Evolutionary conservation across 1,284 basidiomycete species (phyloP), one percentile per base, ranked within the genome.

Genomic region (Papiliotrema fonsecae): DNA sequence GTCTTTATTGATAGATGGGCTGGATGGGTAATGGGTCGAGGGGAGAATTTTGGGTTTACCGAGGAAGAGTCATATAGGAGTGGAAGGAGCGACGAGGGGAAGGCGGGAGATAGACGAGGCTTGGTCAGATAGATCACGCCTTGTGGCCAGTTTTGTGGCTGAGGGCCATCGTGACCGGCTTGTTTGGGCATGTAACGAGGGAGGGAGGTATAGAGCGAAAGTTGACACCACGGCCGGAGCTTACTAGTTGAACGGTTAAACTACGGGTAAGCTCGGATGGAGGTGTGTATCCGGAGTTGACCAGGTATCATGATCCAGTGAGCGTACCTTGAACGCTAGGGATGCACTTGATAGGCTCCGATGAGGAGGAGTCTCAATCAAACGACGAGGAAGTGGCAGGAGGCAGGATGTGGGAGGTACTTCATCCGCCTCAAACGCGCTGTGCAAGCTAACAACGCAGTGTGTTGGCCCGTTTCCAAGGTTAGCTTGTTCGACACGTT

Each of bases 71-170:
- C n/a, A 24, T 4, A 54, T 14, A 69, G 52, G 16, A 67, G 47
- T 14, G 65, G 61, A 18, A 62, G 36, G 27, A 67, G 60, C 13
- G 36, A 14, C 3, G 59, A 16, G 14, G 70, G 69, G 41, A 75
- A 71, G 2, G 55, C 38, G 6, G 67, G 54, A 0, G 64, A 63
- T n/a, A 73, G 56, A 1, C 65, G 58, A 6, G 69, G 55, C 35
- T 65, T 68, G 10, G 49, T 56, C 18, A 76, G 60, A 54, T 70
- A 74, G n/a, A 47, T 55, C 14, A 73, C 50, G 5, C 44, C 44
- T 13, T 49, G 32, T 9, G 73, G 74, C 73, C 73, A 76, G 31
- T 58, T 50, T 16, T 61, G 49, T 2, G 74, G 74, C 37, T 69
- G 64, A 2, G 52, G 14, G 2, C 39, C 38, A 48, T 71, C 64